Evolutionary conservation across 441 rosid species (phyloP).

Genomic region (Brassica balearica): DNA sequence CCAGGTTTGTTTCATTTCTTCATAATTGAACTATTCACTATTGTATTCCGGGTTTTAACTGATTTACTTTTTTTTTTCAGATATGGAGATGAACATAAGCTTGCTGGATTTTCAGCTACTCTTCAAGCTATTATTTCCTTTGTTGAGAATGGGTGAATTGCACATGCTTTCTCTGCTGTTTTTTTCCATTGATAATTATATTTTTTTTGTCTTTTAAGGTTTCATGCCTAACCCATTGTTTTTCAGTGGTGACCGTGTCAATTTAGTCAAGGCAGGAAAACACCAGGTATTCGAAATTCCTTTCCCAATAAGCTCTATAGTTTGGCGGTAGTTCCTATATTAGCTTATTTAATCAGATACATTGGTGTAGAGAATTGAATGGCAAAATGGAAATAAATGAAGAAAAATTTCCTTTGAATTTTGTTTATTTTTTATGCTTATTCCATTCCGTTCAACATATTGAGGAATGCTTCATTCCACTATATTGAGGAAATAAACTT

Average conservation of each 20-base stretch:
- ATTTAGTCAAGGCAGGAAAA: conserved; percentile 88
- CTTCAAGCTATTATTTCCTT: conserved; percentile 98
- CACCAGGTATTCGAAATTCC: conserved; percentile 67
- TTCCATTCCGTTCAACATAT: background rate
- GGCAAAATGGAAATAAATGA: no score
- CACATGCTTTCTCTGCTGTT: conserved; percentile 16
- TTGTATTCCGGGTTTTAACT: background rate
- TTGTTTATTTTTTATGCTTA: background rate
- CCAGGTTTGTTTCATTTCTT: conserved; percentile 59
- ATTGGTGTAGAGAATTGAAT: no score
- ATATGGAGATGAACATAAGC: conserved; percentile 97
- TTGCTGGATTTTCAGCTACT: conserved; percentile 98
- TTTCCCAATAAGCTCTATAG: no score
- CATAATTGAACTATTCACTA: conserved; percentile 11
- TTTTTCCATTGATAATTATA: conserved; percentile 24
- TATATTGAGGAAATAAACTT: background rate
- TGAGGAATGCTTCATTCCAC: background rate
- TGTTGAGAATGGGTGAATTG: conserved; percentile 89
- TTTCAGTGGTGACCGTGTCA: conserved; percentile 84
- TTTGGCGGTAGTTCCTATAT: no score
- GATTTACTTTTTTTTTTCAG: conserved; percentile 47
- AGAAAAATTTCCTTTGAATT: background rate
- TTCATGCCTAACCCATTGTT: conserved; percentile 31
- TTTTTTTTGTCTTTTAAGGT: conserved; percentile 13
- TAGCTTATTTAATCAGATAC: no score